A percentile compares a stretch with the other conserved stretches of the same genome.
Evolutionary conservation across 2,329 filamentous ascomycete species (phyloP).

Genomic region (Pseudogymnoascus sp.): DNA sequence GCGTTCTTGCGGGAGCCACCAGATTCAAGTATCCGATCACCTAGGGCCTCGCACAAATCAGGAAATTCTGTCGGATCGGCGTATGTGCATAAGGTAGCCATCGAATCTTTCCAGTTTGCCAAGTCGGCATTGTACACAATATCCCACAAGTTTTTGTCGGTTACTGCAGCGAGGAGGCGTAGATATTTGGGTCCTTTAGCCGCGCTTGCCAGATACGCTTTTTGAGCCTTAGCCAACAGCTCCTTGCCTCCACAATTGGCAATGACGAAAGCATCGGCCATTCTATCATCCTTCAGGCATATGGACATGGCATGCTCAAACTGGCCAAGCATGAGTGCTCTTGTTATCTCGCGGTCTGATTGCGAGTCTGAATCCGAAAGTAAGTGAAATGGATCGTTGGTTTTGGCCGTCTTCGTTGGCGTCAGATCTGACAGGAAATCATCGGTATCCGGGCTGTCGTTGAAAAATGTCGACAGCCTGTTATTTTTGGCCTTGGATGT

Average conservation of each 20-base stretch:
- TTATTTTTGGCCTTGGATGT: conserved; percentile 43
- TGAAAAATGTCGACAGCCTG: conserved; percentile 71
- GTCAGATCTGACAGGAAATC: conserved; percentile 80
- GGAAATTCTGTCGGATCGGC: conserved; percentile 86
- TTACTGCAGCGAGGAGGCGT: conserved; percentile 80
- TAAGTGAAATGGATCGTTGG: conserved; percentile 87
- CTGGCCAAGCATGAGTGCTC: conserved; percentile 77
- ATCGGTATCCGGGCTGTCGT: conserved; percentile 63
- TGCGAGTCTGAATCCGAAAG: conserved; percentile 75
- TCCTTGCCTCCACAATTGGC: conserved; percentile 93
- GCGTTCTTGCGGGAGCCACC: conserved; percentile 70
- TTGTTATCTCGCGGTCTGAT: conserved; percentile 79
- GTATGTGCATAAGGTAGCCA: conserved; percentile 93
- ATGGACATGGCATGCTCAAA: conserved; percentile 86
- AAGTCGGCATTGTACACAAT: conserved; percentile 93
- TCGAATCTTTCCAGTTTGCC: conserved; percentile 90
- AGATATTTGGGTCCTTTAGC: conserved; percentile 81
- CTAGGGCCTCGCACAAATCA: conserved; percentile 88
- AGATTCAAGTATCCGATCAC: conserved; percentile 78
- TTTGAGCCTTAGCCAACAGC: conserved; percentile 87
- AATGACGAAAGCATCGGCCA: conserved; percentile 96
- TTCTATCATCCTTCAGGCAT: conserved; percentile 76
- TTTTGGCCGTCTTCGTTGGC: conserved; percentile 84
- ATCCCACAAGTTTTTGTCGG: conserved; percentile 96
- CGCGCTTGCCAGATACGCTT: conserved; percentile 73